Evolutionary conservation across 257 asterid genomes (phyloP).

Genomic region (Ilex asprella): DNA sequence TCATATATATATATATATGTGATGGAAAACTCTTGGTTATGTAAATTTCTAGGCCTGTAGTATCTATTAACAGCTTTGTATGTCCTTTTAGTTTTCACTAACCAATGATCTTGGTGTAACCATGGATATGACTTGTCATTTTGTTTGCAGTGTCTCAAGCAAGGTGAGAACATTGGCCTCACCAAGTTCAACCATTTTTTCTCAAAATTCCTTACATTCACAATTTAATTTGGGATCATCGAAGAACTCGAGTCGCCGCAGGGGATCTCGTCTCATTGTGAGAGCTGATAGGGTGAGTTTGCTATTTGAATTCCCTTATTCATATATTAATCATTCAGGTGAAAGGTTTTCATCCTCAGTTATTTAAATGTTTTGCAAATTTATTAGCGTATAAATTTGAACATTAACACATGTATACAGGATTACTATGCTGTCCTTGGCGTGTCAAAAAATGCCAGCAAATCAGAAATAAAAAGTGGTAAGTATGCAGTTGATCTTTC

Average conservation of each 20-base stretch:
- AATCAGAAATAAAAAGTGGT: constrained; percentile 93
- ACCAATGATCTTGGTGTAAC: constrained; percentile 1
- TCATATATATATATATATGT: no score
- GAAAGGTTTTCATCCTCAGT: neutral
- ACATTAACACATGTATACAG: constrained; percentile 30
- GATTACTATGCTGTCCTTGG: constrained; percentile 91
- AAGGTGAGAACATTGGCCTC: constrained; percentile 55
- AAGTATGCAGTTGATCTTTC: constrained; percentile 7
- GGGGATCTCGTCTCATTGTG: constrained; percentile 60
- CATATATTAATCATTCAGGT: neutral
- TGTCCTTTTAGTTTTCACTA: no score
- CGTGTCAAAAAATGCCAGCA: constrained; percentile 78
- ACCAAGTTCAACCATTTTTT: constrained; percentile 50
- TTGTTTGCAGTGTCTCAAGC: constrained; percentile 49
- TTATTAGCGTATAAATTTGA: constrained; percentile 1
- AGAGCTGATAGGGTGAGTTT: constrained; percentile 79
- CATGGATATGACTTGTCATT: constrained; percentile 13
- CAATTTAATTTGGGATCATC: constrained; percentile 42
- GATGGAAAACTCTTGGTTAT: no score
- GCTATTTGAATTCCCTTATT: constrained; percentile 1
- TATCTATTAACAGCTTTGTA: no score
- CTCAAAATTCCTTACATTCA: constrained; percentile 48
- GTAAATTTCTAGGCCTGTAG: no score
- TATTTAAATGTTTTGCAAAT: constrained; percentile 1
- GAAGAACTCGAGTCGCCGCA: constrained; percentile 36